Percentiles rank a stretch among this genome's conserved stretches.
These are phyloP conservation scores for Paxillus rubicundulus DNA, from an alignment of 768 basidiomycete genomes.

Conservation along the genomic window DNA sequence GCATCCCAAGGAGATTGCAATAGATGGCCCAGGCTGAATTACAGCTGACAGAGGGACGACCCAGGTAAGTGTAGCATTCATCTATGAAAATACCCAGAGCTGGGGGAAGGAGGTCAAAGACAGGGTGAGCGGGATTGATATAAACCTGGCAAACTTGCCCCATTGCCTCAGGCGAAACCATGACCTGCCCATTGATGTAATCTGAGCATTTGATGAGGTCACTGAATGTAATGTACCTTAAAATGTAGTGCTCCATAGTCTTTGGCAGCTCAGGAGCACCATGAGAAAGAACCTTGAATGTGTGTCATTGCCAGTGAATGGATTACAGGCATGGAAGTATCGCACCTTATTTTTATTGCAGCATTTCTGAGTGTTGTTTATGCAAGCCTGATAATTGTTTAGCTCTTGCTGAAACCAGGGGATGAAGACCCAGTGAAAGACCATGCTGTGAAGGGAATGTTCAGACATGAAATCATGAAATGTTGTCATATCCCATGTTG, in stretches of 20 bases:
- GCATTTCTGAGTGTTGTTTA: slow-evolving; percentile 1
- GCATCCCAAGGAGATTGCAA: neutral
- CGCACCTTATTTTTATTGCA: slow-evolving; percentile 1
- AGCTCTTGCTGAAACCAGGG: slow-evolving; percentile 7
- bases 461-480: neutral
- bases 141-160: slow-evolving; percentile 22
- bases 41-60: slow-evolving; percentile 19
- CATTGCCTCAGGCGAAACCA: slow-evolving; percentile 12
- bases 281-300: slow-evolving; percentile 35
- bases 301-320: too few relatives aligned
- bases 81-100: slow-evolving; percentile 23
- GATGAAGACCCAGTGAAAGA: neutral
- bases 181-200: too few relatives aligned
- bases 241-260: slow-evolving; percentile 33
- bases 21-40: slow-evolving; percentile 25
- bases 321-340: too few relatives aligned
- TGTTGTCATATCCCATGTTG: too few relatives aligned
- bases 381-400: neutral
- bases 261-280: slow-evolving; percentile 35
- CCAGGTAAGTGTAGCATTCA: slow-evolving; percentile 21
- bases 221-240: slow-evolving; percentile 31
- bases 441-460: neutral
- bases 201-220: too few relatives aligned
- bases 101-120: slow-evolving; percentile 36
- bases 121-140: slow-evolving; percentile 31